These are phyloP conservation scores for Lactifluus volemus DNA, from an alignment of 768 basidiomycete species.

Conservation along the genomic window DNA sequence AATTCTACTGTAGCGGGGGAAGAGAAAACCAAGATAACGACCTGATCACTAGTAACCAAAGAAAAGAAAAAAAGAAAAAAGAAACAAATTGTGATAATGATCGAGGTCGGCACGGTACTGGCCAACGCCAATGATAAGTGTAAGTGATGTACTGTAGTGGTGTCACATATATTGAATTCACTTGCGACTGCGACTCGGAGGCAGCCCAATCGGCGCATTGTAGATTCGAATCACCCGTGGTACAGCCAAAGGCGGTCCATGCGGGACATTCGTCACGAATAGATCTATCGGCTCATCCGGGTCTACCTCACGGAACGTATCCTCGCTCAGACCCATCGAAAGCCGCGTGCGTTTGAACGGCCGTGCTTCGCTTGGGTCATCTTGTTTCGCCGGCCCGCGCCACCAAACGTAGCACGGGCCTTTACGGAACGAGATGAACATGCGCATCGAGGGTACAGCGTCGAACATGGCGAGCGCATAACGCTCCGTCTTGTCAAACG, in stretches of 20 bases:
- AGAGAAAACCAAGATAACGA: no score
- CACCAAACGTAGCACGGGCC: conserved; percentile 8
- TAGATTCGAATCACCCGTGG: neutral
- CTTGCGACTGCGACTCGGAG: conserved; percentile 2
- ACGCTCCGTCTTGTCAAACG: conserved; percentile 8
- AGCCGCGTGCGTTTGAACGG: conserved; percentile 6
- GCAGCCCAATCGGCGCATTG: neutral
- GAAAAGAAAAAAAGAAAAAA: no score
- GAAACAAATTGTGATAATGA: no score
- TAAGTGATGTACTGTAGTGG: no score
- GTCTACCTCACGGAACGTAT: conserved; percentile 12
- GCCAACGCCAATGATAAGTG: no score
- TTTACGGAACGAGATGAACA: conserved; percentile 17
- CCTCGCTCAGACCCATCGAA: neutral
- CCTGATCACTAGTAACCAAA: no score
- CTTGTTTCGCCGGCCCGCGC: neutral
- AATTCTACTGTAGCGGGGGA: no score
- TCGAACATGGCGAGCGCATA: conserved; percentile 13
- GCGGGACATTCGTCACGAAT: conserved; percentile 3
- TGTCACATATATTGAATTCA: neutral
- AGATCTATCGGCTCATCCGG: conserved; percentile 5
- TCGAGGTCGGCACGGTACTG: no score
- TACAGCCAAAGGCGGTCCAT: conserved; percentile 12
- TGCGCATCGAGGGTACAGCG: conserved; percentile 12
- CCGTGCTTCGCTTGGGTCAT: neutral